Evolutionary conservation across 2,329 filamentous ascomycete species (phyloP).

Genomic region (Pseudogymnoascus sp.): DNA sequence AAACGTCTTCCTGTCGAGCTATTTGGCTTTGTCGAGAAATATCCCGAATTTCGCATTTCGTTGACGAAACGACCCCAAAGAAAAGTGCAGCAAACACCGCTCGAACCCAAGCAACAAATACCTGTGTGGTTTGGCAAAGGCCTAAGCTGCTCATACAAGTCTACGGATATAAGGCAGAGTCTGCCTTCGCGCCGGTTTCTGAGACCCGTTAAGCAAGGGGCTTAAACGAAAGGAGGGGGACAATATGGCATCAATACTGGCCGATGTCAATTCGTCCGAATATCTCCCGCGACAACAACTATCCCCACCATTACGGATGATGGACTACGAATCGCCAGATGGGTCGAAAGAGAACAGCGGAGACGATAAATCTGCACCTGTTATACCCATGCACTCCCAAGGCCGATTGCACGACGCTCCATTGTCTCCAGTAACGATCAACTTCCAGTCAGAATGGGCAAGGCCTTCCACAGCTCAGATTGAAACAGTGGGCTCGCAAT

Average conservation of each 20-base stretch:
- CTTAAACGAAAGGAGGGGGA: conserved; percentile 5
- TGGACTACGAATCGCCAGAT: neutral
- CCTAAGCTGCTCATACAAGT: neutral
- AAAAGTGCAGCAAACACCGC: neutral
- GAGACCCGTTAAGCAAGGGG: conserved; percentile 3
- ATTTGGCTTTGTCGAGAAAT: neutral
- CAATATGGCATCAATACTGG: neutral
- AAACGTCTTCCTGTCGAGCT: neutral
- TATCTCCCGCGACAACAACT: neutral
- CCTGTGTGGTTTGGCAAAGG: neutral
- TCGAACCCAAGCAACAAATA: neutral
- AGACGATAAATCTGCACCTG: neutral
- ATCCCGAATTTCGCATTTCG: neutral
- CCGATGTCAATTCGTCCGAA: neutral
- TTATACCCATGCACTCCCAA: conserved; percentile 19
- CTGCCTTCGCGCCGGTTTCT: neutral
- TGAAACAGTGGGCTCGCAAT: conserved; percentile 29
- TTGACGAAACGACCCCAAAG: neutral
- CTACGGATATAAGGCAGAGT: neutral
- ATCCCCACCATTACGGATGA: neutral
- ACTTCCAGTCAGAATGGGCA: conserved; percentile 46
- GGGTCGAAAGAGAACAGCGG: conserved; percentile 1
- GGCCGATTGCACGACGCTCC: conserved; percentile 42
- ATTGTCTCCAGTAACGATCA: conserved; percentile 49
- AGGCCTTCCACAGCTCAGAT: conserved; percentile 46